Percentiles rank a stretch among this genome's conserved stretches.
Evolutionary conservation across 371 early-diverging fungal species (phyloP).

Genomic region (Mucor ambiguus): DNA sequence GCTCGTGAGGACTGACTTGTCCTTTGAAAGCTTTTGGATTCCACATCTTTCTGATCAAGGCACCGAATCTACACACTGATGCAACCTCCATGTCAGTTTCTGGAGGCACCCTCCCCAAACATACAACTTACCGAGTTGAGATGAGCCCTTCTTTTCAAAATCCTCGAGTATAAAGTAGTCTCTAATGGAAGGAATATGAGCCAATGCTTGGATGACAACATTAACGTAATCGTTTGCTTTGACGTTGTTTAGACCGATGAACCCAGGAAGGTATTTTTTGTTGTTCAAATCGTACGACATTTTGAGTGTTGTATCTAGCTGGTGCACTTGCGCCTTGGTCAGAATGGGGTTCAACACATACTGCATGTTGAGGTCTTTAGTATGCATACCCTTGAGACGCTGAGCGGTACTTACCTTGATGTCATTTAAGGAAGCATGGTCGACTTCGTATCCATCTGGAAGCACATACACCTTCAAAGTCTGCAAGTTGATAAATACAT

Average conservation of each 20-base stretch:
- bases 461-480: conserved; percentile 89
- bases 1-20: conserved; percentile 96
- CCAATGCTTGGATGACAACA: conserved; percentile 89
- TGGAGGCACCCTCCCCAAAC: background rate
- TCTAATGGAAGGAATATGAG: conserved; percentile 87
- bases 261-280: conserved; percentile 89
- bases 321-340: conserved; percentile 68
- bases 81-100: background rate
- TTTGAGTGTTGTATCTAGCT: conserved; percentile 65
- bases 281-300: conserved; percentile 85
- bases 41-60: conserved; percentile 92
- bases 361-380: conserved; percentile 30
- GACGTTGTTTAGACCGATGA: conserved; percentile 94
- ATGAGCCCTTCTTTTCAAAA: conserved; percentile 54
- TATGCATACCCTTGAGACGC: background rate
- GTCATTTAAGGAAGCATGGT: conserved; percentile 86
- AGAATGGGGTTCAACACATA: conserved; percentile 86
- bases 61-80: conserved; percentile 75
- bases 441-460: conserved; percentile 94
- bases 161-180: conserved; percentile 80
- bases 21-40: conserved; percentile 93
- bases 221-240: conserved; percentile 97
- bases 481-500: conserved; percentile 94
- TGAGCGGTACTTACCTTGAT: conserved; percentile 67
- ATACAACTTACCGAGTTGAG: conserved; percentile 54